These are phyloP conservation scores for Penicillium manginii DNA, from an alignment of 495 filamentous ascomycete species.

Conservation along the genomic window DNA sequence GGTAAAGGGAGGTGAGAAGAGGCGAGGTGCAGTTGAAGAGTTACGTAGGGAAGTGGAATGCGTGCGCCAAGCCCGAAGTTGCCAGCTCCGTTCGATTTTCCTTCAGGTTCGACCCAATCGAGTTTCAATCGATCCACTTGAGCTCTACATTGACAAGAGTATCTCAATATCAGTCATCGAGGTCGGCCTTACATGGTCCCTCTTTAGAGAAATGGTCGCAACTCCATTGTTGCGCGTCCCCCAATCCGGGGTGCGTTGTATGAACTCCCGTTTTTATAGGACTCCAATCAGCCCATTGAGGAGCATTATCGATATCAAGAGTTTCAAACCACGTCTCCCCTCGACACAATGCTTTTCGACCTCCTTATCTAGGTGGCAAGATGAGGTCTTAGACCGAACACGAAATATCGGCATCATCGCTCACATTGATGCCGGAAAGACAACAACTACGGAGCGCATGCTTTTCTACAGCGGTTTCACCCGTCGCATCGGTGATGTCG, in stretches of 20 bases:
- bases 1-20: slow-evolving; percentile 8
- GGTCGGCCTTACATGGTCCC: not conserved
- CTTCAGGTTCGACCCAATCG: slow-evolving; percentile 4
- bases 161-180: slow-evolving; percentile 8
- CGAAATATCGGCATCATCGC: slow-evolving; percentile 99
- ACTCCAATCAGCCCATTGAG: slow-evolving; percentile 12
- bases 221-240: slow-evolving; percentile 42
- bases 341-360: slow-evolving; percentile 33
- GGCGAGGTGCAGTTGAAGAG: slow-evolving; percentile 8
- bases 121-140: slow-evolving; percentile 6
- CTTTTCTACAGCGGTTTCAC: slow-evolving; percentile 95
- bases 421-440: slow-evolving; percentile 99
- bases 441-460: slow-evolving; percentile 99
- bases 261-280: slow-evolving; percentile 25
- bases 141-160: slow-evolving; percentile 1
- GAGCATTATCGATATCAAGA: slow-evolving; percentile 13
- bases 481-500: slow-evolving; percentile 90
- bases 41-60: slow-evolving; percentile 18
- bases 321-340: slow-evolving; percentile 8
- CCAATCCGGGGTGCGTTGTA: slow-evolving; percentile 31
- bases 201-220: slow-evolving; percentile 34
- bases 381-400: slow-evolving; percentile 57
- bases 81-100: slow-evolving; percentile 20
- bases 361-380: slow-evolving; percentile 24
- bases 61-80: slow-evolving; percentile 23